Evolutionary conservation across 2,329 filamentous ascomycete genomes (phyloP).

Genomic region (Fusarium pininemorale): DNA sequence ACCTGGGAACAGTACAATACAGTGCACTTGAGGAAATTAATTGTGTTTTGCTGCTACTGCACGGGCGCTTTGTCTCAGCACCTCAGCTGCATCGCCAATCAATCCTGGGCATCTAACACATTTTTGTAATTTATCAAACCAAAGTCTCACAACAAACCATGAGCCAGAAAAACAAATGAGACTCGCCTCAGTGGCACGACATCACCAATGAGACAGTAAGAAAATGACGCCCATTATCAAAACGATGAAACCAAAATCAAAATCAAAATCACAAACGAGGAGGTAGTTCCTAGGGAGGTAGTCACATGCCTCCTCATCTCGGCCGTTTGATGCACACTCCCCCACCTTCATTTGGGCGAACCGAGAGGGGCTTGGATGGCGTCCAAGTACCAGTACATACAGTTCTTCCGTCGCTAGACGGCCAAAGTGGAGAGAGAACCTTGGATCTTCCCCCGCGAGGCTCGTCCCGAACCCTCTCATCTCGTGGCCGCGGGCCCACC

Average conservation of each 20-base stretch:
- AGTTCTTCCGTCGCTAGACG: neutral
- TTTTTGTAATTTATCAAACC: constrained; percentile 22
- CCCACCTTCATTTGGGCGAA: constrained; percentile 16
- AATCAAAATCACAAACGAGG: constrained; percentile 23
- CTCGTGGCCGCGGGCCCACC: constrained; percentile 4
- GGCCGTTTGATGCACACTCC: constrained; percentile 25
- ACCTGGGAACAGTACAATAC: neutral
- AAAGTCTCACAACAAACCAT: neutral
- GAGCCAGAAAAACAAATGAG: neutral
- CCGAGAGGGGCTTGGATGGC: constrained; percentile 19
- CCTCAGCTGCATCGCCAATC: neutral
- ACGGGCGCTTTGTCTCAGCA: constrained; percentile 10
- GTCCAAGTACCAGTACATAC: constrained; percentile 21
- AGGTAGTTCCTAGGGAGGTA: neutral
- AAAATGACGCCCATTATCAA: neutral
- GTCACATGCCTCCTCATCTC: constrained; percentile 29
- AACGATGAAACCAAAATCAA: neutral
- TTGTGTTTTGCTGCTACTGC: neutral
- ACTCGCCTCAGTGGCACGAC: neutral
- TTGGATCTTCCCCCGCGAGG: constrained; percentile 26
- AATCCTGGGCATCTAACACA: neutral
- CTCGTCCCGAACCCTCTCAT: constrained; percentile 32
- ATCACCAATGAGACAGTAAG: neutral
- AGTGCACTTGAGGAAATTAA: neutral
- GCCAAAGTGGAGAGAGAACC: neutral